Evolutionary conservation across 2,329 filamentous ascomycete genomes (phyloP).

Genomic region (Ceratocystis cubensis): DNA sequence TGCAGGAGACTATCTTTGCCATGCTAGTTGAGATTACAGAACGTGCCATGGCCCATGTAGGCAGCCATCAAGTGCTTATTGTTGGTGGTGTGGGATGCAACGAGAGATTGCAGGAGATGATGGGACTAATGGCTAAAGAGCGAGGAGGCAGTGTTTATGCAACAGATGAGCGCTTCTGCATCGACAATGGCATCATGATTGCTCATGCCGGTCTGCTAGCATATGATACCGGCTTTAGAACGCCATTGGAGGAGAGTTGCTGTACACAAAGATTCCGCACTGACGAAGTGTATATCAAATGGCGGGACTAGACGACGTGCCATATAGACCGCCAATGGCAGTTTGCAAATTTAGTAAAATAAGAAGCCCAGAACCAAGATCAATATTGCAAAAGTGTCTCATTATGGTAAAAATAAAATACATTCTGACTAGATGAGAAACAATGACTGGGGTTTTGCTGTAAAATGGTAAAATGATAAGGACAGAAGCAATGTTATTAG

Average conservation of each 20-base stretch:
- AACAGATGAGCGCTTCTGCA: slow-evolving; percentile 94
- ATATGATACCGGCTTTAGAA: slow-evolving; percentile 67
- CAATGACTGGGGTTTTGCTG: neutral
- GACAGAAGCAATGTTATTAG: neutral
- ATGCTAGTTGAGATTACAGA: slow-evolving; percentile 99
- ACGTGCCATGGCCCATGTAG: slow-evolving; percentile 95
- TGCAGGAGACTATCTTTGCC: slow-evolving; percentile 90
- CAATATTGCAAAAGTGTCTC: slow-evolving; percentile 1
- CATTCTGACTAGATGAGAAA: neutral
- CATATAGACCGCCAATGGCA: no score
- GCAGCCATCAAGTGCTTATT: slow-evolving; percentile 77
- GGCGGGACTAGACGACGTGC: slow-evolving; percentile 45
- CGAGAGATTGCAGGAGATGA: slow-evolving; percentile 91
- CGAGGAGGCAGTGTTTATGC: slow-evolving; percentile 83
- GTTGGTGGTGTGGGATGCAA: slow-evolving; percentile 96
- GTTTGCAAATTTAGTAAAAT: no score
- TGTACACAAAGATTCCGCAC: slow-evolving; percentile 77
- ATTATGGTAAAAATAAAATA: neutral
- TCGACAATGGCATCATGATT: slow-evolving; percentile 99
- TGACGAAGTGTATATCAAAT: slow-evolving; percentile 67
- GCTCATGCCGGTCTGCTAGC: slow-evolving; percentile 86
- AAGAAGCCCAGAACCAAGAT: neutral
- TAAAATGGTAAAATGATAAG: neutral
- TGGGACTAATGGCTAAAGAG: slow-evolving; percentile 87
- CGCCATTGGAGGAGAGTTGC: slow-evolving; percentile 64